Percentiles rank a stretch among this genome's conserved stretches.
These are phyloP conservation scores for Pichia sp. DNA, from an alignment of 1,139 yeast species.

Conservation along the genomic window DNA sequence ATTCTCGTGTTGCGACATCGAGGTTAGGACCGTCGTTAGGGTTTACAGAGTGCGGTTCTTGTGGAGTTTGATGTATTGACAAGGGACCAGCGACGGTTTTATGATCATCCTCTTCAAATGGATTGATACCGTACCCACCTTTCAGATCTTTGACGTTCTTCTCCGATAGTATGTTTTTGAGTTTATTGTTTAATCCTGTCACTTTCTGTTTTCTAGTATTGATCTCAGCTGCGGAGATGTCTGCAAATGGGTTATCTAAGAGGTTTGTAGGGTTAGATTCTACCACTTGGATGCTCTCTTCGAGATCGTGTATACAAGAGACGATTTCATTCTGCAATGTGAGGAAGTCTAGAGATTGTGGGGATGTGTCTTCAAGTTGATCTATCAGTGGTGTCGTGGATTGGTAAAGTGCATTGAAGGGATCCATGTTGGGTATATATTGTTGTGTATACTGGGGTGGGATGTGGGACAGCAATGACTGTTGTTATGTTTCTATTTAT, in stretches of 20 bases:
- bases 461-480: no score
- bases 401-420: conserved; percentile 72
- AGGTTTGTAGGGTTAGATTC: conserved; percentile 2
- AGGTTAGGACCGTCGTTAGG: no score
- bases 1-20: conserved; percentile 33
- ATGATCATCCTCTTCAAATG: conserved; percentile 37
- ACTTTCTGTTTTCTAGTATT: conserved; percentile 45
- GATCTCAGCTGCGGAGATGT: conserved; percentile 42
- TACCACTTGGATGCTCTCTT: conserved; percentile 50
- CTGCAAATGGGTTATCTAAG: conserved; percentile 39
- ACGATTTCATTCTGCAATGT: conserved; percentile 66
- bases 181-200: conserved; percentile 37
- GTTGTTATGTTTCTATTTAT: no score
- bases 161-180: conserved; percentile 26
- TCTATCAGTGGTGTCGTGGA: conserved; percentile 67
- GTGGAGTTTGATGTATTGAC: conserved; percentile 21
- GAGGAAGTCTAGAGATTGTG: conserved; percentile 42
- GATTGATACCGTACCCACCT: conserved; percentile 36
- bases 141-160: conserved; percentile 16
- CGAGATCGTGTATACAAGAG: conserved; percentile 69
- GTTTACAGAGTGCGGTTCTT: not conserved
- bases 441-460: no score
- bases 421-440: conserved; percentile 50
- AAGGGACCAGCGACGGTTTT: no score
- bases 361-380: conserved; percentile 39